These are phyloP conservation scores for Colletotrichum plurivorum DNA, from an alignment of 2,329 filamentous ascomycete species.

Conservation along the genomic window DNA sequence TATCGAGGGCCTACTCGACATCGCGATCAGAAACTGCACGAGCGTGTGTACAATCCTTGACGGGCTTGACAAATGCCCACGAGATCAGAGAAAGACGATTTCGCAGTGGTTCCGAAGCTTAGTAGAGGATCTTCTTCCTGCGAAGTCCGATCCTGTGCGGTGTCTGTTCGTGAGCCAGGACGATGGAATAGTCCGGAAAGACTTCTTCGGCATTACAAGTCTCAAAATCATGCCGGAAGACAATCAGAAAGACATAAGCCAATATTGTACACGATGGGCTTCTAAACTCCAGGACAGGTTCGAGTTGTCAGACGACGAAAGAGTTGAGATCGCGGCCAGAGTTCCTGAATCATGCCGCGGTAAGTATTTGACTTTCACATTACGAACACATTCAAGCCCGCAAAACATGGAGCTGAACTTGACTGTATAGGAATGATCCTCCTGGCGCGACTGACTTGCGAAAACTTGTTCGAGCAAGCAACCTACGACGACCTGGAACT, in stretches of 20 bases:
- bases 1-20: neutral
- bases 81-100: neutral
- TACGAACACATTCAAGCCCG: too few relatives aligned
- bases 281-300: neutral
- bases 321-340: neutral
- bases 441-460: neutral
- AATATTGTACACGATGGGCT: neutral
- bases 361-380: too few relatives aligned
- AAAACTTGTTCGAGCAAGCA: neutral
- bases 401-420: too few relatives aligned
- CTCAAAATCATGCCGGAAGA: neutral
- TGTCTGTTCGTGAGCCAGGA: slow-evolving; percentile 9
- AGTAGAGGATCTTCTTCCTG: neutral
- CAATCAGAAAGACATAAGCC: neutral
- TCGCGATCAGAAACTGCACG: neutral
- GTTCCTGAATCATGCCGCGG: neutral
- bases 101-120: neutral
- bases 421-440: neutral
- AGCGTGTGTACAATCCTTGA: neutral
- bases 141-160: neutral
- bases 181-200: neutral
- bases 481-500: neutral
- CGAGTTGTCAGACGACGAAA: neutral
- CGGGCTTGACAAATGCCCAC: neutral
- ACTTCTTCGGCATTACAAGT: neutral